These are phyloP conservation scores for Manihot esculenta DNA, from an alignment of 441 rosid species.

Conservation along the genomic window DNA sequence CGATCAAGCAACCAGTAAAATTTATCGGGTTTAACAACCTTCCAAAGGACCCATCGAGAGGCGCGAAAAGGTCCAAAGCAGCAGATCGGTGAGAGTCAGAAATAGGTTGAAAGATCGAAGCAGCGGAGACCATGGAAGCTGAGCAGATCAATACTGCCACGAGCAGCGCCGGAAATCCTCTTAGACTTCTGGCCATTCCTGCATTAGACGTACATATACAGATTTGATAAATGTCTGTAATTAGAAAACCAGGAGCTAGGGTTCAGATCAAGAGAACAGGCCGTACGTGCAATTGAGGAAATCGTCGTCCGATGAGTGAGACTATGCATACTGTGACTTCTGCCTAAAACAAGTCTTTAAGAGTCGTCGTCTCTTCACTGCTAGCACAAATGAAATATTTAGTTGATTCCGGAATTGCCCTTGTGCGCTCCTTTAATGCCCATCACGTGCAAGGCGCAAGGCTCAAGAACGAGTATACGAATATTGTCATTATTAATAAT, in stretches of 20 bases:
- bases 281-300: slow-evolving; percentile 12
- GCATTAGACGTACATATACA: slow-evolving; percentile 11
- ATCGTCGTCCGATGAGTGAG: slow-evolving; percentile 2
- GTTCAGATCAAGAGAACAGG: background rate
- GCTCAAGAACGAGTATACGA: no score
- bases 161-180: slow-evolving; percentile 42
- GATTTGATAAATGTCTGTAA: no score
- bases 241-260: background rate
- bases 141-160: slow-evolving; percentile 48
- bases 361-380: background rate
- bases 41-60: slow-evolving; percentile 58
- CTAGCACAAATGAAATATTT: background rate
- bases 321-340: background rate
- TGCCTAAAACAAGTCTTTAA: background rate
- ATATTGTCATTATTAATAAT: no score
- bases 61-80: slow-evolving; percentile 65
- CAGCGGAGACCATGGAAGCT: slow-evolving; percentile 37
- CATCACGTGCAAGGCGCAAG: background rate
- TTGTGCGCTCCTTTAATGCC: background rate
- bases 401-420: background rate
- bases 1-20: background rate
- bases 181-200: slow-evolving; percentile 58
- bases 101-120: slow-evolving; percentile 69
- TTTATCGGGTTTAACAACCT: slow-evolving; percentile 48
- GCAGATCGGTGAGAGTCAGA: slow-evolving; percentile 90